Conservation (phyloP, 768 basidiomycete species). For the Royoungia palumana region DNA sequence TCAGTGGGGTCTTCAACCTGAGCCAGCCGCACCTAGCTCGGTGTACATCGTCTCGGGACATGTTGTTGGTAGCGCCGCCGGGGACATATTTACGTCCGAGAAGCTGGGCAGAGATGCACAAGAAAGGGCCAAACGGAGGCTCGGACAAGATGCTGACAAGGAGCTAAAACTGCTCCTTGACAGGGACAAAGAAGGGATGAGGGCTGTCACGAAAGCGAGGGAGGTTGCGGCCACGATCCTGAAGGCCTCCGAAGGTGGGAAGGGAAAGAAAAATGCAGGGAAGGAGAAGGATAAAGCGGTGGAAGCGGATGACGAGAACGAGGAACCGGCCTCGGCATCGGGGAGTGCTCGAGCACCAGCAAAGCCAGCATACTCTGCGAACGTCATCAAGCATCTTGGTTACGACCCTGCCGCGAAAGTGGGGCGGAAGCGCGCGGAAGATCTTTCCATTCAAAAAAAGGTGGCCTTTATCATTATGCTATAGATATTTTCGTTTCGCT, state of each 20-base stretch:
- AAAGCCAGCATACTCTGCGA: conserved; percentile 60
- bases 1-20: conserved; percentile 76
- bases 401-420: conserved; percentile 71
- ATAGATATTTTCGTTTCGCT: neutral
- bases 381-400: conserved; percentile 66
- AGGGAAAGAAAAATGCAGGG: conserved; percentile 10
- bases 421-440: conserved; percentile 41
- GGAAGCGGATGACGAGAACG: conserved; percentile 8
- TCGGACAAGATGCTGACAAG: conserved; percentile 58
- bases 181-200: conserved; percentile 67
- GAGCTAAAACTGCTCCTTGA: conserved; percentile 58
- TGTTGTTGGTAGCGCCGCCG: conserved; percentile 51
- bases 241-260: conserved; percentile 17
- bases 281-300: conserved; percentile 12
- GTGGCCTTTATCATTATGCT: conserved; percentile 32
- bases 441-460: conserved; percentile 52
- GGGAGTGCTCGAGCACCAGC: conserved; percentile 4
- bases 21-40: conserved; percentile 36
- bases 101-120: conserved; percentile 78
- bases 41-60: conserved; percentile 86
- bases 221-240: conserved; percentile 38
- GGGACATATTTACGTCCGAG: conserved; percentile 55
- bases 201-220: conserved; percentile 57
- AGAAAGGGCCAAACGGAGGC: conserved; percentile 65
- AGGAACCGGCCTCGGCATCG: conserved; percentile 15